phyloP scores from a whole-genome alignment of 495 filamentous ascomycete genomes.

The Glarea lozoyensis region DNA sequence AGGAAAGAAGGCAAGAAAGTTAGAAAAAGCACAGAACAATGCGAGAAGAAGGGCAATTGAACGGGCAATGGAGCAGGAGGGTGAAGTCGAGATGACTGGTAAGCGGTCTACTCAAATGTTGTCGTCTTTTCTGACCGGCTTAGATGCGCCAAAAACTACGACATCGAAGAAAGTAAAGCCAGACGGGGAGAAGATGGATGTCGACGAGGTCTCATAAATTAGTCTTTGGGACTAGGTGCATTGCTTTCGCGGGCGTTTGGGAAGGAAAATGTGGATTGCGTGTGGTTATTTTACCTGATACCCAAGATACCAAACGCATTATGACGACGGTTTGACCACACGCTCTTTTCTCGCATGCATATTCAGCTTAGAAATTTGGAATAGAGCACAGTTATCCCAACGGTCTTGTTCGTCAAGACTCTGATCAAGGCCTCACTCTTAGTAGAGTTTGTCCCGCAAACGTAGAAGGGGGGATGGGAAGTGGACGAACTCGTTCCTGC shows the following conservation, averaged over 20 bases:
- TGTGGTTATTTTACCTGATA: neutral
- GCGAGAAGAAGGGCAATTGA: conserved; percentile 19
- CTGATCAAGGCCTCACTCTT: too few species aligned
- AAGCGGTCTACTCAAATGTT: neutral
- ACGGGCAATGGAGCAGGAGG: conserved; percentile 18
- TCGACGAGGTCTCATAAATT: conserved; percentile 11
- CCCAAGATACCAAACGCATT: neutral
- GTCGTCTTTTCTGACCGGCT: neutral
- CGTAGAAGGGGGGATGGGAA: too few species aligned
- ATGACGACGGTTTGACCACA: too few species aligned
- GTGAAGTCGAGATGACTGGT: conserved; percentile 23
- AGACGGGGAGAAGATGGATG: conserved; percentile 13
- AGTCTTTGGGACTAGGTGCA: neutral
- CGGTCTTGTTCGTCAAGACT: too few species aligned
- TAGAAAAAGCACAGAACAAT: conserved; percentile 19
- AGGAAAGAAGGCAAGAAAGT: conserved; percentile 21
- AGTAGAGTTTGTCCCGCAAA: too few species aligned
- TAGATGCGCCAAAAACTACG: conserved; percentile 18
- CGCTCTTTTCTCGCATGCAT: too few species aligned
- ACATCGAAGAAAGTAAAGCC: conserved; percentile 10
- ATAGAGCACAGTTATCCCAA: too few species aligned
- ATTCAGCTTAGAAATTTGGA: too few species aligned
- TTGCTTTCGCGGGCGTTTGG: too few species aligned
- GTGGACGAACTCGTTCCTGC: too few species aligned
- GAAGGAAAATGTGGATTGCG: neutral